phyloP scores from a whole-genome alignment of 345 rosid species.

The Stellera chamaejasme region DNA sequence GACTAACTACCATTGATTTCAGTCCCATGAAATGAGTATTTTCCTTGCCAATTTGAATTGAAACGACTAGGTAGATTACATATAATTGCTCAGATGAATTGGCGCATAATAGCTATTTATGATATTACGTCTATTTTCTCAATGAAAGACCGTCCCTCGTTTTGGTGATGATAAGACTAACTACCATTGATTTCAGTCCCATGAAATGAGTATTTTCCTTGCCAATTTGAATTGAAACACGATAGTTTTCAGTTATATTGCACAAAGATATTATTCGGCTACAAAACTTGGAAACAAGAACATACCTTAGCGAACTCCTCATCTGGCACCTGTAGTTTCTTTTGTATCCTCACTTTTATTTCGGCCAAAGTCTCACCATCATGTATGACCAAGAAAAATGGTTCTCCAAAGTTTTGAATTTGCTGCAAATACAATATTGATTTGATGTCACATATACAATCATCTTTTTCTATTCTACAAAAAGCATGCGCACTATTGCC shows the following conservation, averaged over 20 bases:
- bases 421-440: slow-evolving; percentile 34
- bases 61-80: too few species aligned
- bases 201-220: too few species aligned
- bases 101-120: too few species aligned
- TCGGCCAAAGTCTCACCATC: slow-evolving; percentile 86
- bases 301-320: slow-evolving; percentile 93
- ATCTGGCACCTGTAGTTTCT: slow-evolving; percentile 85
- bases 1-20: too few species aligned
- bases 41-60: too few species aligned
- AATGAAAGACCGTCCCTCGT: too few species aligned
- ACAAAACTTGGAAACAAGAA: background rate
- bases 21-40: too few species aligned
- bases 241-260: background rate
- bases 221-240: too few species aligned
- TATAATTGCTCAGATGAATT: too few species aligned
- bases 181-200: too few species aligned
- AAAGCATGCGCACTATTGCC: background rate
- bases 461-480: background rate
- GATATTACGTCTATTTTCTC: too few species aligned
- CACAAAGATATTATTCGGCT: background rate
- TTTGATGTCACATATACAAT: background rate
- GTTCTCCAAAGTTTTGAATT: slow-evolving; percentile 94
- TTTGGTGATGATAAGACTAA: too few species aligned
- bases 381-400: slow-evolving; percentile 88
- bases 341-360: slow-evolving; percentile 77